Evolutionary conservation across 257 asterid genomes (phyloP), one percentile per base, ranked within the genome.

Genomic region (Scutellaria baicalensis): DNA sequence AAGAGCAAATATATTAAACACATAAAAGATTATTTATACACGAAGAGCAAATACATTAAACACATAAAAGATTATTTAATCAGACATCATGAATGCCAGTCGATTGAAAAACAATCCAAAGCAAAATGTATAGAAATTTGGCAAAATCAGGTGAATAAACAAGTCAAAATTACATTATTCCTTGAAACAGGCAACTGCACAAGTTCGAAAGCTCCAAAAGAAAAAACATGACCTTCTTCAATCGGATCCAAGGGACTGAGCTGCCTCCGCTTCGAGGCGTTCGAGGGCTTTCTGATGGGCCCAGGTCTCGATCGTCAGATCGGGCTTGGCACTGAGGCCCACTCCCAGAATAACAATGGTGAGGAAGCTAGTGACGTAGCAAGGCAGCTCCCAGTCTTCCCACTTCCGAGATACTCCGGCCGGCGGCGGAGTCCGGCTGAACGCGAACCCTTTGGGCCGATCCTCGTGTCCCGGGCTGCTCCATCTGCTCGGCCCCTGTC

Each of bases 331-430:
- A 57, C 84, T 90, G 59, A 93, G 96, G 8, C 98, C 98, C 14
- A 93, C 96, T 3, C 96, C 97, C 17, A 90, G 96, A 17, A 92
- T 90, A 51, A 90, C 91, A 52, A 90, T 72, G 1, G 96, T 78
- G 17, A 93, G 88, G 78, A 90, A 90, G 84, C 96, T 82, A 27
- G 97, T 88, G 74, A 93, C 1, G 68, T 93, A 93, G 76, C 95
- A 93, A 20, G 98, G 98, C 8, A 93, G 89, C 83, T 93, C 97
- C 98, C 98, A 93, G 62, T 93, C 98, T 56, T 92, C 97, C 97
- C 97, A 86, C 54, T 82, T 86, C 8, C 90, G 81, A 12, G 90
- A 79, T 63, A 75, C 82, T 17, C 93, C 90, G 6, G 88, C 79
- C 9, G 89, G 90, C 44, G 75, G 82, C 17, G 89, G 93, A 8